Evolutionary conservation across 2,329 filamentous ascomycete species (phyloP).

Genomic region (Bipolaris gigantea): DNA sequence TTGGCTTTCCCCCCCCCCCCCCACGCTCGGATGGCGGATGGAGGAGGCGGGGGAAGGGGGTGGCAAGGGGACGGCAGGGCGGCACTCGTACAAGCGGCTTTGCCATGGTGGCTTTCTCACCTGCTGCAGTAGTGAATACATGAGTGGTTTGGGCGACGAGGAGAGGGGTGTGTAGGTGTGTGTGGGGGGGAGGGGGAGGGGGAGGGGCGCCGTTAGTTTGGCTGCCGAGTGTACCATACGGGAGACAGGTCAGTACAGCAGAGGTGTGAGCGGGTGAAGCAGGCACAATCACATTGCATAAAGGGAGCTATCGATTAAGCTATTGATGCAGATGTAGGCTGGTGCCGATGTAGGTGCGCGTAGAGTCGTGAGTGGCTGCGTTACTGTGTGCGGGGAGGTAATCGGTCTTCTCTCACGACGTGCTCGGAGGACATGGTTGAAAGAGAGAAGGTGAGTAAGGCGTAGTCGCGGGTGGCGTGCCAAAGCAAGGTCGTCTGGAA

Average conservation of each 20-base stretch:
- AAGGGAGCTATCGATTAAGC: conserved; percentile 13
- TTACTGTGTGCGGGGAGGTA: background rate
- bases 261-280: conserved; percentile 8
- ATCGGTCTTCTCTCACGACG: background rate
- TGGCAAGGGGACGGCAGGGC: background rate
- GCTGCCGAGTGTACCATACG: background rate
- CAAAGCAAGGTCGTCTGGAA: conserved; percentile 2
- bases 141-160: background rate
- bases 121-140: background rate
- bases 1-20: no score
- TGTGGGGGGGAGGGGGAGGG: background rate
- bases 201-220: background rate
- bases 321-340: conserved; percentile 7
- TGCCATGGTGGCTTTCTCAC: background rate
- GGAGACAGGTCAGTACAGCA: background rate
- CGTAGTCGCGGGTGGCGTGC: background rate
- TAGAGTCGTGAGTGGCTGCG: background rate
- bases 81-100: background rate
- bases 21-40: conserved; percentile 15
- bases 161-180: background rate
- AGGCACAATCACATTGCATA: conserved; percentile 14
- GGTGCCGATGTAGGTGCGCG: background rate
- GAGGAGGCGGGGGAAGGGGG: background rate
- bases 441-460: background rate
- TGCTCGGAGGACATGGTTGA: conserved; percentile 9